Base-by-base conservation (phyloP, 768 basidiomycete species). In the Lactarius sanguifluus region DNA sequence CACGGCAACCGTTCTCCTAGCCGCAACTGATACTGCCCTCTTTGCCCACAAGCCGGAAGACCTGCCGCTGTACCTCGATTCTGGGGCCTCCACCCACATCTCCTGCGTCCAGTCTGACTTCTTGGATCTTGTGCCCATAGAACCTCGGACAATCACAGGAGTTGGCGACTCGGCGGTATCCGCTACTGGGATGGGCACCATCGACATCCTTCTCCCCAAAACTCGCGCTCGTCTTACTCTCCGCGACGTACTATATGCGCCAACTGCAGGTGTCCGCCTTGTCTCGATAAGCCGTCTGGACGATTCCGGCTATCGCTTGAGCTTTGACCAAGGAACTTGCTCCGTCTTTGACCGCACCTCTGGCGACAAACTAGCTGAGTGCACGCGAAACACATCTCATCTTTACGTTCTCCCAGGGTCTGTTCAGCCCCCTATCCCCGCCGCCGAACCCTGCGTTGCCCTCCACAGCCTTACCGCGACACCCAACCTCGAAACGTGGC, bases 51-150 rank as follows among this genome's bases (percentile, higher is more conserved):
- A 20, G 8, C 25, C 30, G 3, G 20, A 25, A 1, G 25, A 15
- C 5, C 28, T 30, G 12, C 8, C 16, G 0, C 70, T 77, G 64
- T 72, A 74, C 74, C 61, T 75, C 10, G 70, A 78, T 57, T 71
- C 73, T 1, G 75, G 77, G 0, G 73, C 75, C 0, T 69, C 71
- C 1, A 43, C 71, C 1, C 74, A 75, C 40, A 69, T 77, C 32
- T 73, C 74, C 2, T 73, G 68, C 6, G 60, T 72, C 15, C 61
- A 47, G 0, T 38, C 67, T 10, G 75, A 78, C 61, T 77, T 78
- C 68, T 20, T 56, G 6, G 57, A 55, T 0, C 70, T 77, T 2
- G 55, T 6, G 1, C 67, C 75, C 9, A 76, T 77, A 25, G 5
- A 68, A 0, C 64, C 74, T 15, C 56, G 72, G 6, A 36, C 64